Evolutionary conservation across 2,329 filamentous ascomycete genomes (phyloP), one percentile per base, ranked within the genome.

Genomic region (Zarea fungicola): DNA sequence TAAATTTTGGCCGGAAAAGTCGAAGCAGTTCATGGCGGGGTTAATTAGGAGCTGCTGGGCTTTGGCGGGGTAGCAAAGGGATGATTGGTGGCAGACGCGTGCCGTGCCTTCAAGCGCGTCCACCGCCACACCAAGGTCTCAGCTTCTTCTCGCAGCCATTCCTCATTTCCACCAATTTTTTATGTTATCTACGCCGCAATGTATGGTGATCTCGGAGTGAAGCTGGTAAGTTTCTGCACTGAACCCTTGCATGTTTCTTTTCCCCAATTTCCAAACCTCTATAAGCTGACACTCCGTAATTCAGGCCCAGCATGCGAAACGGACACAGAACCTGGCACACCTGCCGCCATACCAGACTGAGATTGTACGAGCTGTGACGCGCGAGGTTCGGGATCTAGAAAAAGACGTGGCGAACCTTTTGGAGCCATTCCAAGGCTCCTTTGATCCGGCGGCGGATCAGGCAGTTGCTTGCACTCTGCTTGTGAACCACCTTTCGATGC

Each of bases 271-370:
- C 42, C 59, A 54, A 44, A 56, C 56, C 52, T 44, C 41, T 39
- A 23, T 40, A 40, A 19, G 28, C 37, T 48, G 31, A 48, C 19
- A 1, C 37, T 18, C 4, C 21, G 8, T 16, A 25, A 8, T 26
- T 10, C 57, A 96, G 89, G 91, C 95, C 59, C 87, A 92, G 74
- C 88, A 97, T 75, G 93, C 93, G 65, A 97, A 97, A 77, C 83
- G 93, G 64, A 95, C 88, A 16, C 89, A 93, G 68, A 86, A 88
- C 56, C 81, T 99, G 49, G 73, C 84, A 26, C 83, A 95, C 64
- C 80, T 99, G 3, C 93, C 93, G 1, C 85, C 90, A 4, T 97
- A 97, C 65, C 90, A 95, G 68, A 85, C 90, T 23, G 93, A 97
- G 63, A 79, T 95, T 37, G 89, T 97, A 48, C 90, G 91, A 50